Conservation (phyloP, 805 yeast species). For the Deakozyma indianensis region DNA sequence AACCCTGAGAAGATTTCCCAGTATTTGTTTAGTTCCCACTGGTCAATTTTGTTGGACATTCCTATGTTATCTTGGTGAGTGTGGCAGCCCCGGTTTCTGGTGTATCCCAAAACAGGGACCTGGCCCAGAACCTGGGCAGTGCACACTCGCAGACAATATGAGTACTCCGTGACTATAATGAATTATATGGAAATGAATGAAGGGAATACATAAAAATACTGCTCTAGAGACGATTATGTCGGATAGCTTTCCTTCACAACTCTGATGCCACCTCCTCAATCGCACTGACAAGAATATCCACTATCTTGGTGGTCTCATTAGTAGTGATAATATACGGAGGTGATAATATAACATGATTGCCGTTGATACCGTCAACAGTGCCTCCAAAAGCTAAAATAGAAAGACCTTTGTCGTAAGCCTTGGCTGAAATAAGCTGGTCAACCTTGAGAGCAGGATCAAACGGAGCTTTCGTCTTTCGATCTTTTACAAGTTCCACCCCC, state of each 20-base stretch:
- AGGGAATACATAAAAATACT: too few relatives aligned
- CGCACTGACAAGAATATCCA: not conserved
- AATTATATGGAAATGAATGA: too few relatives aligned
- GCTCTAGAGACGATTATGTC: too few relatives aligned
- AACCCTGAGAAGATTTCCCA: slow-evolving; percentile 95
- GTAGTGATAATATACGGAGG: not conserved
- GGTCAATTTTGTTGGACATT: slow-evolving; percentile 42
- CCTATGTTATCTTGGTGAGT: not conserved
- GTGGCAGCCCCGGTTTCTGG: slow-evolving; percentile 3
- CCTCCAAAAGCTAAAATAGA: not conserved
- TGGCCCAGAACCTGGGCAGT: too few relatives aligned
- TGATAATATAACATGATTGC: not conserved
- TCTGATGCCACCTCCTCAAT: not conserved
- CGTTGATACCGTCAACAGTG: not conserved
- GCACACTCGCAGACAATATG: too few relatives aligned
- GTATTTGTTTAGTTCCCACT: slow-evolving; percentile 92
- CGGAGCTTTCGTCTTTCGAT: slow-evolving; percentile 35
- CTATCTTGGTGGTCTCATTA: not conserved
- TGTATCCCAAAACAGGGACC: too few relatives aligned
- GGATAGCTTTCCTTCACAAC: not conserved
- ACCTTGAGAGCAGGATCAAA: slow-evolving; percentile 6
- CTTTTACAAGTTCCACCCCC: slow-evolving; percentile 42
- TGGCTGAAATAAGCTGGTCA: not conserved
- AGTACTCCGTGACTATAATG: too few relatives aligned
- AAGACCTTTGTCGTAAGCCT: not conserved